Evolutionary conservation across 2,329 filamentous ascomycete species (phyloP).

Genomic region (Calonectria naviculata): DNA sequence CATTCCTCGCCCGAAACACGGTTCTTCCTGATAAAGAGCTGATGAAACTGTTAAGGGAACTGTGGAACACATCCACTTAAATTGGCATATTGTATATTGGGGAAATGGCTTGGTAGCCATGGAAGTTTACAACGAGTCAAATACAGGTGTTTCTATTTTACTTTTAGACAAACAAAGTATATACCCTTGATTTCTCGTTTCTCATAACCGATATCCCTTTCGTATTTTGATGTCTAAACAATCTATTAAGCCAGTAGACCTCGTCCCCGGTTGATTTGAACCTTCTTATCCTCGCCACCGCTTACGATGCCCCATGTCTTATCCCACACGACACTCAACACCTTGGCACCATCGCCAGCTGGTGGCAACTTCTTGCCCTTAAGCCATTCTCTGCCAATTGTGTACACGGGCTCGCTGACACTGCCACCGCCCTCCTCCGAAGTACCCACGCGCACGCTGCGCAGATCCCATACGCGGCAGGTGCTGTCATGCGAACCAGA

Average conservation of each 20-base stretch:
- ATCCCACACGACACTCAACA: conserved; percentile 91
- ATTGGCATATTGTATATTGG: background rate
- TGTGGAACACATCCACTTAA: background rate
- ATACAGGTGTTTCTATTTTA: background rate
- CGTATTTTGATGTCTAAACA: conserved; percentile 19
- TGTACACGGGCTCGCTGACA: conserved; percentile 79
- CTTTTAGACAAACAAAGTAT: conserved; percentile 13
- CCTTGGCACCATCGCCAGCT: conserved; percentile 87
- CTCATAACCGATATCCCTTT: conserved; percentile 29
- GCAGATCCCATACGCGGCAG: conserved; percentile 92
- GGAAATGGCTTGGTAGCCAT: background rate
- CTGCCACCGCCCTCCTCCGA: conserved; percentile 70
- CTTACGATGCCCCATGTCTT: conserved; percentile 88
- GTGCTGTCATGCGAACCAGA: conserved; percentile 94
- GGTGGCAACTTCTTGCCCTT: conserved; percentile 72
- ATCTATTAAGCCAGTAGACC: conserved; percentile 56
- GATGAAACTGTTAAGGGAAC: conserved; percentile 23
- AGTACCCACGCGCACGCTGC: conserved; percentile 71
- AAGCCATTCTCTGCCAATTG: conserved; percentile 79
- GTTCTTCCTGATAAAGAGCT: conserved; percentile 33
- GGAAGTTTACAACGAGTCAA: background rate
- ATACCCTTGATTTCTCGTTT: conserved; percentile 23
- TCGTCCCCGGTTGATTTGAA: conserved; percentile 87
- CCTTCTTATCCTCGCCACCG: conserved; percentile 90
- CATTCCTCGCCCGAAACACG: conserved; percentile 40